Conservation (phyloP, 345 rosid species). For the Corchorus olitorius region DNA sequence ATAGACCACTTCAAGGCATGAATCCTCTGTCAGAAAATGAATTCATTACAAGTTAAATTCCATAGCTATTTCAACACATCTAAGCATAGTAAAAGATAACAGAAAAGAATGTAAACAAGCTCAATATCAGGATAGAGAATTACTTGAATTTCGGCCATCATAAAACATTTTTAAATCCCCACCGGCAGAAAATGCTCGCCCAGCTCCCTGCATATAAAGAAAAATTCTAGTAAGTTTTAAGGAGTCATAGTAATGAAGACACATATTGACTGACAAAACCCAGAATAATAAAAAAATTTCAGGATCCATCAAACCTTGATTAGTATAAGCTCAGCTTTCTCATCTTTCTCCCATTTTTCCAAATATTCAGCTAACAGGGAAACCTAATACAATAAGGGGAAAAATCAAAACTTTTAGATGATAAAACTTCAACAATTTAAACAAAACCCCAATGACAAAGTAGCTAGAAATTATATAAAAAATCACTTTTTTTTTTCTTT, state of each 20-base stretch:
- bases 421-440: neutral
- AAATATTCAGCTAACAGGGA: constrained; percentile 67
- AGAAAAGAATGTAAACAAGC: constrained; percentile 5
- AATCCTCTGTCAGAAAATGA: constrained; percentile 63
- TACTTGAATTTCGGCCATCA: constrained; percentile 81
- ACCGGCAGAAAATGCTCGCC: constrained; percentile 95
- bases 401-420: neutral
- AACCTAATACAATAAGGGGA: constrained; percentile 45
- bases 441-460: neutral
- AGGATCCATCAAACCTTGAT: constrained; percentile 53
- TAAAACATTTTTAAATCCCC: constrained; percentile 92
- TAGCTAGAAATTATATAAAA: neutral
- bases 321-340: constrained; percentile 53
- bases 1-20: constrained; percentile 88
- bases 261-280: neutral
- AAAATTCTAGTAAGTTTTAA: neutral
- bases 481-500: neutral
- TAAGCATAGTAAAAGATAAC: neutral
- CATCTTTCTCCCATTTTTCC: constrained; percentile 86
- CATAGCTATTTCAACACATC: neutral
- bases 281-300: neutral
- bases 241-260: neutral
- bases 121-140: constrained; percentile 15
- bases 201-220: constrained; percentile 62
- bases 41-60: neutral